Conservation (phyloP, 768 basidiomycete species). For the Collybiopsis luxurians region DNA sequence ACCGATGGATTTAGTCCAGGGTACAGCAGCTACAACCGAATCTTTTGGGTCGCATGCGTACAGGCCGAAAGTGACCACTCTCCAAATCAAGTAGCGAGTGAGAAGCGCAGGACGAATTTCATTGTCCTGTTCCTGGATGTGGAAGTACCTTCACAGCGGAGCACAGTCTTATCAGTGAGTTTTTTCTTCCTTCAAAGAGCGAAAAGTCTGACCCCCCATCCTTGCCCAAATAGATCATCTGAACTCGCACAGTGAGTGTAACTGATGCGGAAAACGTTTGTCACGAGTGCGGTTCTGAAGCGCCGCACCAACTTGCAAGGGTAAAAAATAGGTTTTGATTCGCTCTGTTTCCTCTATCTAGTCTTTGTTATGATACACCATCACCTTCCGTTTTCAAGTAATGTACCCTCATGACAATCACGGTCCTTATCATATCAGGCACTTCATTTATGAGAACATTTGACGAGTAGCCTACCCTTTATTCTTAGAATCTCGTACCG, state of each 20-base stretch:
- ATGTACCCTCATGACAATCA: no score
- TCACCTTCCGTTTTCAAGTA: no score
- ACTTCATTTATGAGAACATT: no score
- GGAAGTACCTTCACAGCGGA: neutral
- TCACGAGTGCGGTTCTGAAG: neutral
- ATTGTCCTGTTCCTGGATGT: neutral
- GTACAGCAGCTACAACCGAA: neutral
- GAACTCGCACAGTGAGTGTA: neutral
- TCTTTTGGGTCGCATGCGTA: neutral
- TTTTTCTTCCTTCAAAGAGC: neutral
- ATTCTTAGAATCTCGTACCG: no score
- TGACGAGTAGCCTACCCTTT: no score
- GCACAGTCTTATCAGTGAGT: slow-evolving; percentile 1
- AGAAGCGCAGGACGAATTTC: neutral
- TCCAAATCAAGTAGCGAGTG: neutral
- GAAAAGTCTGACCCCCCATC: no score
- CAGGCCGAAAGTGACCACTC: neutral
- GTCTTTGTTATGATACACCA: no score
- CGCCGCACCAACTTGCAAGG: neutral
- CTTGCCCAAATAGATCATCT: no score
- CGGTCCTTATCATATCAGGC: no score
- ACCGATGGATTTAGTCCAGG: neutral
- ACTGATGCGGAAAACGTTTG: neutral
- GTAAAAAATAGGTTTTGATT: neutral
- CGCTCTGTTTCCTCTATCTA: no score